Evolutionary conservation across 768 basidiomycete genomes (phyloP).

Genomic region (Leccinum uliginosum): DNA sequence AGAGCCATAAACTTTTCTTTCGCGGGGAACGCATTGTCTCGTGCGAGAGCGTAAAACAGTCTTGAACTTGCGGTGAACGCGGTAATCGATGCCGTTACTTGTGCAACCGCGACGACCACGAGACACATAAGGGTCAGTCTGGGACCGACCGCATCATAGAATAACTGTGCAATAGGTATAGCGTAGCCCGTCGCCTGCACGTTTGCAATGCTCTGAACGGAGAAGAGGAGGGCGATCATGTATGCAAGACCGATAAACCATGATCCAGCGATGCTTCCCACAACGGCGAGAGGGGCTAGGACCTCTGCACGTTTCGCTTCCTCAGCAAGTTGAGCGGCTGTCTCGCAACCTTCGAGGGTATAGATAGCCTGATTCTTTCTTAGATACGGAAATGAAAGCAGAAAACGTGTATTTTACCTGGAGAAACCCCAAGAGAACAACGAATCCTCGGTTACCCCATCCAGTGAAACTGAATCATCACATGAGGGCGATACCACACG

Average conservation of each 20-base stretch:
- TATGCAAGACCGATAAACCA: conserved; percentile 54
- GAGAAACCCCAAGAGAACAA: conserved; percentile 52
- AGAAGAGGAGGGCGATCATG: conserved; percentile 56
- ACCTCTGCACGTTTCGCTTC: conserved; percentile 52
- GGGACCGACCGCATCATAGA: conserved; percentile 48
- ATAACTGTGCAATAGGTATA: conserved; percentile 57
- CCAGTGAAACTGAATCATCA: conserved; percentile 45
- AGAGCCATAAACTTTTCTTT: conserved; percentile 45
- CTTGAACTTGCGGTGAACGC: conserved; percentile 57
- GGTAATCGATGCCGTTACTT: conserved; percentile 53
- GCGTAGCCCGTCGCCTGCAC: conserved; percentile 49
- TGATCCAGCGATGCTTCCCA: conserved; percentile 51
- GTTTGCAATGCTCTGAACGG: conserved; percentile 47
- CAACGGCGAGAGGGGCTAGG: conserved; percentile 54
- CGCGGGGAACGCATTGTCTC: conserved; percentile 49
- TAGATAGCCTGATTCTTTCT: conserved; percentile 42
- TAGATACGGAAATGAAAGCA: neutral
- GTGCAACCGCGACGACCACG: conserved; percentile 44
- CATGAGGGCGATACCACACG: neutral
- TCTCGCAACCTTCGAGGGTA: conserved; percentile 59
- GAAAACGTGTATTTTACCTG: conserved; percentile 11
- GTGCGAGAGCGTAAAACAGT: conserved; percentile 51
- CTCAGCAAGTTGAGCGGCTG: conserved; percentile 58
- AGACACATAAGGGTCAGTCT: conserved; percentile 48
- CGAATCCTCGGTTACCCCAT: conserved; percentile 51